A percentile compares a stretch with the other conserved stretches of the same genome.
phyloP scores from a whole-genome alignment of 345 rosid genomes.

The Crucihimalaya himalaica region DNA sequence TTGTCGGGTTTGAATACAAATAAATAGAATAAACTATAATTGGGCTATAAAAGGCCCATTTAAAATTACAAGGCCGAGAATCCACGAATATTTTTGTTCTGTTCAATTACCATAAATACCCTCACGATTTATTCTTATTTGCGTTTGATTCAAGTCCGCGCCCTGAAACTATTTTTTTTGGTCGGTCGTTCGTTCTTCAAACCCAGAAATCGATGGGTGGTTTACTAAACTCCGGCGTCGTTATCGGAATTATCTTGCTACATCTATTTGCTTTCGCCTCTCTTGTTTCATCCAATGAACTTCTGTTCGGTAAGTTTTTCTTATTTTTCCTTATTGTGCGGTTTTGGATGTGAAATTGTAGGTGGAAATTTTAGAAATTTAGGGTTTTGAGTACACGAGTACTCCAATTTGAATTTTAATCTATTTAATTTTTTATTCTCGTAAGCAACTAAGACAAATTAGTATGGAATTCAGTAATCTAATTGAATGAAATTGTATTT shows the following conservation, averaged over 20 bases:
- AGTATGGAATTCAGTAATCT: neutral
- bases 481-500: no score
- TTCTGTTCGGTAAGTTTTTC: conserved; percentile 46
- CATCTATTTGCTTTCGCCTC: conserved; percentile 29
- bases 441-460: neutral
- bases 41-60: conserved; percentile 22
- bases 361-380: conserved; percentile 22
- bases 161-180: conserved; percentile 1
- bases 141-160: conserved; percentile 39
- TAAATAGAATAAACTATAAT: neutral
- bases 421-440: neutral
- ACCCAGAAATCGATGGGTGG: conserved; percentile 46
- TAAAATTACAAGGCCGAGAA: neutral
- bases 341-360: neutral
- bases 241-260: conserved; percentile 38
- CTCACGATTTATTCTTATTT: conserved; percentile 11
- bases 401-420: neutral
- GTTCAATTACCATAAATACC: conserved; percentile 41
- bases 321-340: neutral
- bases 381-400: conserved; percentile 40
- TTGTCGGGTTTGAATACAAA: neutral
- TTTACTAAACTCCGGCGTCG: conserved; percentile 41
- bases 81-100: neutral
- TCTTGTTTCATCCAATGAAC: conserved; percentile 40
- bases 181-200: neutral